phyloP scores from a whole-genome alignment of 179 eudicot genomes.

The Pouteria campechiana region DNA sequence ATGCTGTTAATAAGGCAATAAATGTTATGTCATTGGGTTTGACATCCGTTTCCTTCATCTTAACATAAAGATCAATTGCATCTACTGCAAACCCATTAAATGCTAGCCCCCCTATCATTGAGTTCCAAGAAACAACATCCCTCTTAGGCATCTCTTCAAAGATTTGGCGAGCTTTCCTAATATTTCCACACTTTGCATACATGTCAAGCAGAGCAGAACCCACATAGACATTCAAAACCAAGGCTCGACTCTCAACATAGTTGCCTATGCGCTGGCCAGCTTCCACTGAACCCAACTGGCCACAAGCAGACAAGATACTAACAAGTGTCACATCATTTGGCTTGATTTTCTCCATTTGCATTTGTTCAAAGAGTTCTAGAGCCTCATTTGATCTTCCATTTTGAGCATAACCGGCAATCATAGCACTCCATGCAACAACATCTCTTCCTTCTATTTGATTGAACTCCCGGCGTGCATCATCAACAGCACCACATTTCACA shows the following conservation, averaged over 20 bases:
- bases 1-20: slow-evolving; percentile 39
- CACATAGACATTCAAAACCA: slow-evolving; percentile 26
- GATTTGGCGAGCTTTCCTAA: slow-evolving; percentile 26
- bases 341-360: slow-evolving; percentile 23
- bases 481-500: slow-evolving; percentile 52
- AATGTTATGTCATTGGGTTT: slow-evolving; percentile 43
- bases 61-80: slow-evolving; percentile 16
- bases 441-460: slow-evolving; percentile 34
- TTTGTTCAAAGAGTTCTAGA: slow-evolving; percentile 34
- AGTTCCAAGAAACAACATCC: slow-evolving; percentile 43
- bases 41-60: slow-evolving; percentile 24
- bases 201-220: slow-evolving; percentile 38
- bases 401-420: slow-evolving; percentile 59
- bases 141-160: slow-evolving; percentile 27
- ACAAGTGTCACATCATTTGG: slow-evolving; percentile 51
- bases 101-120: slow-evolving; percentile 49
- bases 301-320: slow-evolving; percentile 45
- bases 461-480: slow-evolving; percentile 47
- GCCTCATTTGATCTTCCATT: slow-evolving; percentile 46
- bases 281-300: slow-evolving; percentile 44
- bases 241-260: slow-evolving; percentile 26
- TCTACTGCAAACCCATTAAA: slow-evolving; percentile 32
- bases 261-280: slow-evolving; percentile 33
- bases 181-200: slow-evolving; percentile 44
- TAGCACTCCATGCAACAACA: slow-evolving; percentile 48